Evolutionary conservation across 345 rosid genomes (phyloP), one percentile per base, ranked within the genome.

Genomic region (Eutrema japonicum): DNA sequence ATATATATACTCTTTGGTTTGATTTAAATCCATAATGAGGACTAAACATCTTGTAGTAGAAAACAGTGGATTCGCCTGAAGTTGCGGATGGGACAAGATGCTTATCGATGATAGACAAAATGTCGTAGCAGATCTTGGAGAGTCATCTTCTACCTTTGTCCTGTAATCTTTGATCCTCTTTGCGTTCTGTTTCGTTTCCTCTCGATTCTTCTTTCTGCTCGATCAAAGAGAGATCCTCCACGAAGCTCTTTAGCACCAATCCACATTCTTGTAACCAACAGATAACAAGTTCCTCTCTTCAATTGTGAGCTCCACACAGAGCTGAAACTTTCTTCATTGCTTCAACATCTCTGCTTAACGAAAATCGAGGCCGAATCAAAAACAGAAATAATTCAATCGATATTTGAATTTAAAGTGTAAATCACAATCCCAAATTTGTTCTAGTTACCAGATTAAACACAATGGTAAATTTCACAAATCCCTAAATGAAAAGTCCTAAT

Each of bases 211-310:
- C 98, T 83, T 87, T 89, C 84, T 89, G 94, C 54, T 92, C 96
- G 6, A 92, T 85, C 51, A 91, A 88, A 58, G 96, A 90, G 37
- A 92, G 76, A 87, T 85, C 72, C 89, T 71, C 92, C 89, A 85
- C 1, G 88, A 85, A 0, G 92, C 89, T 58, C 96, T 89, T 94
- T 86, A 11, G 91, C 83, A 36, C 97, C 96, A 67, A 89, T 92
- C n/a, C 61, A 92, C 92, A 70, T 92, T 92, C 79, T 89, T 92
- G 79, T 92, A 92, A 2, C 94, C 97, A 29, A 89, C 97, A 13
- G 96, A 92, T 22, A 89, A 83, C 59, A 92, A 80, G 73, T 92
- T 92, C 79, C 97, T 80, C 85, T 92, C 94, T 79, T 92, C 96
- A 52, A 86, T 81, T 0, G 97, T 86, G 73, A 92, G 81, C 45